phyloP scores from a whole-genome alignment of 495 filamentous ascomycete species.

The Aspergillus cavernicola region DNA sequence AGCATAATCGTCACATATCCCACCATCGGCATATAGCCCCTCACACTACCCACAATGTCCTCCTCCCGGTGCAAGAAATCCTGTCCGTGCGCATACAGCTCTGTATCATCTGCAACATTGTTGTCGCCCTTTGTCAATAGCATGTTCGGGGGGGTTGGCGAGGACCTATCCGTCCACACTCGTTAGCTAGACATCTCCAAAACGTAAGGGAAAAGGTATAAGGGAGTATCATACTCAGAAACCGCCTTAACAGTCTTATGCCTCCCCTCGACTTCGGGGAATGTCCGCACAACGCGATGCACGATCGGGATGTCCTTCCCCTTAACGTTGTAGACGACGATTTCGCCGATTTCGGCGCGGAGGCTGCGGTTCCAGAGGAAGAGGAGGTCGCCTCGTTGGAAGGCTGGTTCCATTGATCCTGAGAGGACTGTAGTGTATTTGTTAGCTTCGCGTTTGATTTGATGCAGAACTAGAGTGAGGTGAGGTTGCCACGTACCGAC shows the following conservation, averaged over 20 bases:
- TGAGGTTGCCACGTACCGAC: conserved; percentile 39
- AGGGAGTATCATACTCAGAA: conserved; percentile 25
- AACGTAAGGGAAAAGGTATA: not conserved
- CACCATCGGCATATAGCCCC: conserved; percentile 91
- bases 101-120: conserved; percentile 90
- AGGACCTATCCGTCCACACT: conserved; percentile 15
- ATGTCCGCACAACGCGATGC: conserved; percentile 76
- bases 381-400: conserved; percentile 89
- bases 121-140: conserved; percentile 99
- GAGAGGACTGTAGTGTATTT: conserved; percentile 58
- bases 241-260: conserved; percentile 40
- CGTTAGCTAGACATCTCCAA: not conserved
- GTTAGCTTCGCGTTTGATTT: not conserved
- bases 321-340: conserved; percentile 83
- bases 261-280: conserved; percentile 47
- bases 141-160: conserved; percentile 28
- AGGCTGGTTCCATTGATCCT: conserved; percentile 95
- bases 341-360: conserved; percentile 66
- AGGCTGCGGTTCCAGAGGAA: conserved; percentile 91
- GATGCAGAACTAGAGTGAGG: not conserved
- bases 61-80: conserved; percentile 75
- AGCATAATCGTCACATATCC: conserved; percentile 98
- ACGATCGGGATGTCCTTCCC: conserved; percentile 91
- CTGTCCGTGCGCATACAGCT: conserved; percentile 83
- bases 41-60: conserved; percentile 91